Evolutionary conservation across 225 moss, liverwort and hornwort species (phyloP), one percentile per base, ranked within the genome.

Genomic region (Pleurozium schreberi): DNA sequence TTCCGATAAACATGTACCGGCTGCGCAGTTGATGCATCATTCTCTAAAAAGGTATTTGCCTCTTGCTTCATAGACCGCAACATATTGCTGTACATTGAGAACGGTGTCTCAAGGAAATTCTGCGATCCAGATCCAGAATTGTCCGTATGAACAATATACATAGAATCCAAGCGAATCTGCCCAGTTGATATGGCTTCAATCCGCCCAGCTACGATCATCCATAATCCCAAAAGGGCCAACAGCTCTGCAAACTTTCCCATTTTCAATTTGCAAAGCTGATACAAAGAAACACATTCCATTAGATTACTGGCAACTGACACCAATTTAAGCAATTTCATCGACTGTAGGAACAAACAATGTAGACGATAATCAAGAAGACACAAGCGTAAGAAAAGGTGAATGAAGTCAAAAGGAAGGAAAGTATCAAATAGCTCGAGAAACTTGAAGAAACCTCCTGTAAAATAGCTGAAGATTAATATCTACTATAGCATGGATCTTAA

Each of bases 1-100:
- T 85, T 81, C 49, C 87, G 89, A 67, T 96, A 98, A 25, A 84
- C 84, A 89, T 97, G 97, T 36, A 97, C 86, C 28, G 96, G 85
- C 62, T 83, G 89, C 34, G 88, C 83, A 30, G 86, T 34, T 34
- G 88, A 57, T 55, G 36, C 79, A 36, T 84, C 89, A 17, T 43
- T 75, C 57, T 27, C 85, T 45, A 47, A 53, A 58, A 82, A 50
- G 40, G 81, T 65, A 43, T 84, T 81, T 22, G 77, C 57, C 73
- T 83, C 81, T 61, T 71, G 90, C 87, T 80, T 90, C 91, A 85
- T 73, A 83, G 88, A 88, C 87, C 43, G 92, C 70, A 98, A 68
- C 66, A 97, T 88, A 45, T 91, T 91, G 67, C 92, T 89, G 90
- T 95, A 98, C 92, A 91, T 93, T 66, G 89, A 83, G 59, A 86